Evolutionary conservation across 495 filamentous ascomycete species (phyloP).

Genomic region (Aspergillus indologenus): DNA sequence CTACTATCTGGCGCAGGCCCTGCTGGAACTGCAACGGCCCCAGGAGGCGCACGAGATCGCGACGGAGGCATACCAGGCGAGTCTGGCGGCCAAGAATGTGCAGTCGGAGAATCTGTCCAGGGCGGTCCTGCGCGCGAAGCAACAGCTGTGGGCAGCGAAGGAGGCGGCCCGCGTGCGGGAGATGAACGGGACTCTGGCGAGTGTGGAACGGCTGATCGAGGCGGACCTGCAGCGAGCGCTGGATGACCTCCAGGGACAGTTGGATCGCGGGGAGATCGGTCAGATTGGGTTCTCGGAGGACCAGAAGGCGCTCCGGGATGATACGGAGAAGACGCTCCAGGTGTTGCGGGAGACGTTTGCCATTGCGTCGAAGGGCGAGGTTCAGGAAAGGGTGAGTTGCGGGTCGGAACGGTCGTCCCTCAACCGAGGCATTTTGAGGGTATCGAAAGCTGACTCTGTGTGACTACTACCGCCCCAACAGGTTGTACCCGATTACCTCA

Average conservation of each 20-base stretch:
- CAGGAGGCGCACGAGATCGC: conserved; percentile 73
- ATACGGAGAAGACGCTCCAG: conserved; percentile 49
- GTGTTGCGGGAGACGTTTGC: conserved; percentile 46
- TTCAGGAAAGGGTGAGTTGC: conserved; percentile 54
- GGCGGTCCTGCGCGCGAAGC: conserved; percentile 74
- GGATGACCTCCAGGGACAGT: conserved; percentile 39
- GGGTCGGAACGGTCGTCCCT: not conserved
- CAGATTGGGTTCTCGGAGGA: conserved; percentile 45
- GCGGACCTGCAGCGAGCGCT: conserved; percentile 56
- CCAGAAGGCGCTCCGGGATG: conserved; percentile 40
- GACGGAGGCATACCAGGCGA: conserved; percentile 68
- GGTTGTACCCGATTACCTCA: conserved; percentile 79
- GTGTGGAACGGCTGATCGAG: conserved; percentile 48
- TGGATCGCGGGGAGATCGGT: conserved; percentile 45
- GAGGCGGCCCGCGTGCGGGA: conserved; percentile 47
- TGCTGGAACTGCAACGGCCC: conserved; percentile 69
- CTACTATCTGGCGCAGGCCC: conserved; percentile 80
- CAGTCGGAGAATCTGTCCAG: conserved; percentile 63
- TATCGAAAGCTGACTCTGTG: conserved; percentile 1
- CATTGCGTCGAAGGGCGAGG: conserved; percentile 55
- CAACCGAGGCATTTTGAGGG: not conserved
- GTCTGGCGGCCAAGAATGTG: conserved; percentile 55
- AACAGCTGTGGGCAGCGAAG: conserved; percentile 52
- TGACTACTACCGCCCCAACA: conserved; percentile 30
- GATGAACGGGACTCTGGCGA: conserved; percentile 44